A percentile compares a stretch with the other conserved stretches of the same genome.
Conservation (phyloP, 2,329 filamentous ascomycete species). For the Talaromyces sp. region DNA sequence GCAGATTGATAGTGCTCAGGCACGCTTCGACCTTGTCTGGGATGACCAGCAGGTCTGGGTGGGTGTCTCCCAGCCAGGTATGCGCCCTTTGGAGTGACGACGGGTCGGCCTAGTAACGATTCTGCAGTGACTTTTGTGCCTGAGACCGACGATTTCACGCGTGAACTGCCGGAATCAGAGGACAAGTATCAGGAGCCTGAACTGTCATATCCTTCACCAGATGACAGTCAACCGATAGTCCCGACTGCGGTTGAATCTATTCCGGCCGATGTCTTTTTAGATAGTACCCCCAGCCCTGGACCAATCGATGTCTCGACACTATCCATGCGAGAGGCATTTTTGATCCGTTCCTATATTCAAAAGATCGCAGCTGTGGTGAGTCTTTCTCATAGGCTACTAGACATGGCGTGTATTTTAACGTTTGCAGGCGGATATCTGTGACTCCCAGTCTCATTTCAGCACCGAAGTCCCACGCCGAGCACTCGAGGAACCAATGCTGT, state of each 20-base stretch:
- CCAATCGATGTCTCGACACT: constrained; percentile 13
- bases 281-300: constrained; percentile 13
- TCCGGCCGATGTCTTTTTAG: not conserved
- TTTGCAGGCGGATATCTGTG: constrained; percentile 29
- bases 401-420: not conserved
- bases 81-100: not conserved
- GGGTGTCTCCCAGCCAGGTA: constrained; percentile 24
- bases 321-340: constrained; percentile 26
- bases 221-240: not conserved
- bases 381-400: not conserved
- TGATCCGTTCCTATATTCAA: constrained; percentile 30
- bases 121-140: not conserved
- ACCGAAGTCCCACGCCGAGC: constrained; percentile 45
- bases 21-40: constrained; percentile 27
- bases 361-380: constrained; percentile 30
- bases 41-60: constrained; percentile 28
- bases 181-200: constrained; percentile 1
- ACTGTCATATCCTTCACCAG: constrained; percentile 3
- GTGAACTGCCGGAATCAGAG: not conserved
- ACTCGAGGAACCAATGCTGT: constrained; percentile 42
- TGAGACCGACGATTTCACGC: not conserved
- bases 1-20: constrained; percentile 21
- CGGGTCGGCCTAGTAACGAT: not conserved
- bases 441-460: constrained; percentile 35
- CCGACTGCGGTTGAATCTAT: not conserved